phyloP scores from a whole-genome alignment of 352 stramenopile species.

The Globisporangium parvum region DNA sequence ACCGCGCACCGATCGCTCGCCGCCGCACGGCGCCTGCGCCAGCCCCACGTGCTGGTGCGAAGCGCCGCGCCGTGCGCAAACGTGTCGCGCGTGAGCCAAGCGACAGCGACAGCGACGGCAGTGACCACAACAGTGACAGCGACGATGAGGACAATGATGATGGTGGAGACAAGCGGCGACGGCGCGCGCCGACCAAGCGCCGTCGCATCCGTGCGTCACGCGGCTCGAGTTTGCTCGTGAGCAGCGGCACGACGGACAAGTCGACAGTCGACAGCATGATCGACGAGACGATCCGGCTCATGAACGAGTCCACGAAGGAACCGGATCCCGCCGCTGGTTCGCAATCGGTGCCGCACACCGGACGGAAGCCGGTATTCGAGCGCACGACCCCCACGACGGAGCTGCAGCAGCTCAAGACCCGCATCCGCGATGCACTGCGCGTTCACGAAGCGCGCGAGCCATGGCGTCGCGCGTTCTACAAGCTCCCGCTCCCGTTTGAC shows the following conservation, averaged over 20 bases:
- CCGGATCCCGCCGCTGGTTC: neutral
- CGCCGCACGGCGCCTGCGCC: too few species aligned
- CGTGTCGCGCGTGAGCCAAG: neutral
- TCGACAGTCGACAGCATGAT: conserved; percentile 2
- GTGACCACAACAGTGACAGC: neutral
- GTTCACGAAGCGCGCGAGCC: conserved; percentile 23
- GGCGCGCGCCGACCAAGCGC: too few species aligned
- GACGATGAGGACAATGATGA: neutral
- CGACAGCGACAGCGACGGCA: neutral
- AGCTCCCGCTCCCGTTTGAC: conserved; percentile 36
- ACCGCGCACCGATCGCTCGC: neutral
- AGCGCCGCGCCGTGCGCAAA: neutral
- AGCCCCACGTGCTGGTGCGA: too few species aligned
- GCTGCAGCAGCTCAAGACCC: neutral
- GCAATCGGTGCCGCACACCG: too few species aligned
- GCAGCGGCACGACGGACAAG: neutral
- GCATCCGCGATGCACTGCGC: conserved; percentile 8
- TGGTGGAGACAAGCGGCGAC: neutral
- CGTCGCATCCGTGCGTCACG: too few species aligned
- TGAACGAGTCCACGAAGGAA: neutral
- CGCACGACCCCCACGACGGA: too few species aligned
- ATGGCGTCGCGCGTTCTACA: conserved; percentile 27
- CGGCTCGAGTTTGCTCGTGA: too few species aligned
- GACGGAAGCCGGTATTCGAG: too few species aligned
- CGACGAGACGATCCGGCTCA: conserved; percentile 1